Evolutionary conservation across 192 early-diverging fungal genomes (phyloP), one percentile per base, ranked within the genome.

Genomic region (Geranomyces michiganensis): DNA sequence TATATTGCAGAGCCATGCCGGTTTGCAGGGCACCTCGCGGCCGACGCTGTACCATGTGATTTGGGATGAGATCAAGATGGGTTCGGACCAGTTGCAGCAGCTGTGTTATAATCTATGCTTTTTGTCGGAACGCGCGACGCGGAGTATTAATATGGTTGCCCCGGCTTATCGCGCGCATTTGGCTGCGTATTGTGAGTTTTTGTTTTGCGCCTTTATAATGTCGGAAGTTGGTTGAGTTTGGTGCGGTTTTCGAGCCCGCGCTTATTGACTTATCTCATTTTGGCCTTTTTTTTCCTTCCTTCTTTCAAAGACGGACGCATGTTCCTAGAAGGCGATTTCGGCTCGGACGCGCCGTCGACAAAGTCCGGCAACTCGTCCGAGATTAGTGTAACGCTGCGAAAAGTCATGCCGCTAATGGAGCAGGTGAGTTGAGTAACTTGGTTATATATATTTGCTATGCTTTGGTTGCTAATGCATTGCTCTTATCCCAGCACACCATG

Each of bases 161-260:
- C 91, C 94, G 0, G 93, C 90, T 13, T 98, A 96, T 82, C 91
- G 94, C 62, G 94, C 94, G 12, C 91, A 96, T 74, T 72, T 95
- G 51, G 88, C 93, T 4, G 92, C 92, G 26, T 88, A 86, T 59
- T 86, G 92, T 76, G 43, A 51, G 63, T 74, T 14, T 47, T 60
- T 60, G 6, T 27, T 24, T 15, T 7, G 3, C 15, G 51, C 3
- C 51, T 24, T 15, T 53, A 17, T 53, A 7, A 9, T 3, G 51
- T n/a, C 51, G 58, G 27, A 27, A 3, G 9, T 19, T 22, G n/a
- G 59, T 33, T n/a, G 56, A 14, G 22, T 27, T 7, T 61, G 36
- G 5, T 7, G 3, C 36, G 10, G 10, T 7, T 7, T 41, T 41
- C 10, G 5, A 7, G 36, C 3, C 36, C 36, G 3, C 36, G 10